phyloP scores from a whole-genome alignment of 2,329 filamentous ascomycete species.

The Penicillium crustosum region DNA sequence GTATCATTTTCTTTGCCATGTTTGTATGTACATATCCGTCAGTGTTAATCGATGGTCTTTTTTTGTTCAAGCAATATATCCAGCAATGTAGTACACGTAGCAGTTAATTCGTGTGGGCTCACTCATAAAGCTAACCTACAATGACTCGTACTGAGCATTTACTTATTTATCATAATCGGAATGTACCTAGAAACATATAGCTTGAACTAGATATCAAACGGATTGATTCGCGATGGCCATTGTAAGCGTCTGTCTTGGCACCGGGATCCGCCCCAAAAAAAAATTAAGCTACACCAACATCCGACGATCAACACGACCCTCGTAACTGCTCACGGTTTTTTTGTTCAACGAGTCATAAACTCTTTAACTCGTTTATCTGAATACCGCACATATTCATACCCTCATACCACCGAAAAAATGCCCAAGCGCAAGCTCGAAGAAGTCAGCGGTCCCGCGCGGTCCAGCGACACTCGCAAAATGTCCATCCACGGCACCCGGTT shows the following conservation, averaged over 20 bases:
- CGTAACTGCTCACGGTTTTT: background rate
- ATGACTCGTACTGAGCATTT: too few relatives aligned
- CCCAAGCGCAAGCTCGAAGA: slow-evolving; percentile 45
- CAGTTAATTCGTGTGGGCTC: background rate
- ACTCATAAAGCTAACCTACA: fast-evolving
- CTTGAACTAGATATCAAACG: background rate
- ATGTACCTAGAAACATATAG: too few relatives aligned
- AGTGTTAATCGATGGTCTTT: slow-evolving; percentile 27
- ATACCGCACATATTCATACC: background rate
- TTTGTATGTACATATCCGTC: slow-evolving; percentile 42
- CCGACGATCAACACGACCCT: background rate
- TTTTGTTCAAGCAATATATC: background rate
- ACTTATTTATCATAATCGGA: background rate
- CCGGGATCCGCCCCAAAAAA: slow-evolving; percentile 22
- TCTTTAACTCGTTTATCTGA: background rate
- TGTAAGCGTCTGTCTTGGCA: slow-evolving; percentile 19
- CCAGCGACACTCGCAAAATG: slow-evolving; percentile 29
- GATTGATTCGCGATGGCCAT: background rate
- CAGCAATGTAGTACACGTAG: background rate
- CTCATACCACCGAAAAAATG: slow-evolving; percentile 27
- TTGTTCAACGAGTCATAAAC: background rate
- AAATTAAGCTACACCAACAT: slow-evolving; percentile 18
- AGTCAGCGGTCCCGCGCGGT: slow-evolving; percentile 22
- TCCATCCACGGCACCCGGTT: slow-evolving; percentile 41
- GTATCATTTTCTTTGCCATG: slow-evolving; percentile 37